Percentiles rank a stretch among this genome's conserved stretches.
These are phyloP conservation scores for Kalmusia sp. DNA, from an alignment of 2,329 filamentous ascomycete genomes.

Conservation along the genomic window DNA sequence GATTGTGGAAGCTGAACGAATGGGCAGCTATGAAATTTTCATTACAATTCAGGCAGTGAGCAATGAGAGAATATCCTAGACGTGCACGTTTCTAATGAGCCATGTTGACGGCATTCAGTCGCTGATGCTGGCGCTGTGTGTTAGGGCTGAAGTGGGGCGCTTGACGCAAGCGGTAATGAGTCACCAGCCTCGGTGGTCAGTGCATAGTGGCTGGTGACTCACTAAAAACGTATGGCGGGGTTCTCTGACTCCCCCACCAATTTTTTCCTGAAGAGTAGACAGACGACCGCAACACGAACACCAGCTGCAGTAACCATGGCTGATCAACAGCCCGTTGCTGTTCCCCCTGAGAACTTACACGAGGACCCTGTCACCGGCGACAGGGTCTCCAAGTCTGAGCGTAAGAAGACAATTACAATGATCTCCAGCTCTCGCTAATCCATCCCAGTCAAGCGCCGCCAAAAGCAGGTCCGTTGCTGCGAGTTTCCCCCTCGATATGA, in stretches of 20 bases:
- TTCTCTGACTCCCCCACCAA: constrained; percentile 2
- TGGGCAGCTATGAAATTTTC: no score
- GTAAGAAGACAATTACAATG: constrained; percentile 18
- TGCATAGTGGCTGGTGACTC: no score
- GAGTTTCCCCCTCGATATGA: neutral
- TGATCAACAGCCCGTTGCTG: constrained; percentile 38
- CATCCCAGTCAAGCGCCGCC: constrained; percentile 90
- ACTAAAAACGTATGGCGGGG: neutral
- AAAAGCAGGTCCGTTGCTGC: constrained; percentile 73
- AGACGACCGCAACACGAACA: constrained; percentile 11
- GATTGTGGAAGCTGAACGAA: no score
- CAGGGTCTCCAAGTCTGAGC: constrained; percentile 63
- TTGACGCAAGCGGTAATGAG: neutral
- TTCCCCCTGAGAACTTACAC: constrained; percentile 67
- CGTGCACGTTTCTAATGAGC: no score
- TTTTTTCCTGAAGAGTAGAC: constrained; percentile 1
- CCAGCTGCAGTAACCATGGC: constrained; percentile 37
- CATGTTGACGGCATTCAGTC: no score
- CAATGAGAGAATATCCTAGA: no score
- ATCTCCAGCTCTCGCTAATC: constrained; percentile 57
- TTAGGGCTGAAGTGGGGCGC: neutral
- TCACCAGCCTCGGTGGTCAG: neutral
- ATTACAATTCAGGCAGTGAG: no score
- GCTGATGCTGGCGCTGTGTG: no score
- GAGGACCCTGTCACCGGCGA: constrained; percentile 95